Evolutionary conservation across 306 rosid genomes (phyloP), one percentile per base, ranked within the genome.

Genomic region (Begonia peltatifolia): DNA sequence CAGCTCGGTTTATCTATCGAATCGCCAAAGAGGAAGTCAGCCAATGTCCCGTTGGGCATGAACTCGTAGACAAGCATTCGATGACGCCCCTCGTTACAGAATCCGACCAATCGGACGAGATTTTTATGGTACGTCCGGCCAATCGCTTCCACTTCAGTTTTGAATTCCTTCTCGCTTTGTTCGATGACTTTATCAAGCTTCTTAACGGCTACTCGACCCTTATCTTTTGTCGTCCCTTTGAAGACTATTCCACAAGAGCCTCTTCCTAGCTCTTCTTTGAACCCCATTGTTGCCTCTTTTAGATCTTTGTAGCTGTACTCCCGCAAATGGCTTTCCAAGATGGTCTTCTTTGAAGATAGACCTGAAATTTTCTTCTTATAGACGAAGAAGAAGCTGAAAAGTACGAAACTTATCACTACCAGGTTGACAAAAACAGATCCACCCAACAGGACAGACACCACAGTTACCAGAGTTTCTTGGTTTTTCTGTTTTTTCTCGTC

Each of bases 71-170:
- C 77, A 17, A 76, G 59, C 11, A 67, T 47, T 6, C 74, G 46
- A 1, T 67, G 58, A 17, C 38, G 47, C 4, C 59, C 72, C 41
- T 76, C 72, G 1, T 76, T 62, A 23, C 82, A 71, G 14, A 56
- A 76, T 12, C 82, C 73, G 4, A 72, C 46, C 9, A 76, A 41
- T 46, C 46, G 58, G 10, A 72, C 71, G 2, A 68, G 52, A 46
- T 72, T 72, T 58, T 56, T 68, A 63, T 65, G 82, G 52, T 72
- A 73, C 2, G 69, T 72, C 46, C 55, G 62, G 5, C 74, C 71
- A 20, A 73, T 64, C 18, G 54, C 74, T 2, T 62, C 57, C 20
- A 73, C 38, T 57, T 73, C 75, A 0, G 72, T 47, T 23, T 58
- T 58, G 59, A 76, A 76, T 36, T 68, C 82, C 46, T 14, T 53